Evolutionary conservation across 23 red algal species (phyloP), one percentile per base, ranked within the genome.

Genomic region (Gracilaria vermiculophylla): DNA sequence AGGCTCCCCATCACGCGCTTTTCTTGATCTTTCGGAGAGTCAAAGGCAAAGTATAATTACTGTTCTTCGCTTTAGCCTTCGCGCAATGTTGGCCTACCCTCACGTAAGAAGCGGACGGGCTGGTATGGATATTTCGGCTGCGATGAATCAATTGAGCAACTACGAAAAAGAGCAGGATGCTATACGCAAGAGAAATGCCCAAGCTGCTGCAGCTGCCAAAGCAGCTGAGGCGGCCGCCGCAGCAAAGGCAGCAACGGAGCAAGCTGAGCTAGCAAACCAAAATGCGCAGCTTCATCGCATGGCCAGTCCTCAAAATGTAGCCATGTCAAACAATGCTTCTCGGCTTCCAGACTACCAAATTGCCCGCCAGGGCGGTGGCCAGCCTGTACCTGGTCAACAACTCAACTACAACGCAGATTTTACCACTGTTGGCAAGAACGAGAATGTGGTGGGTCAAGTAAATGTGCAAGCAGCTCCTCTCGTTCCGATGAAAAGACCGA

Each of bases 31-130:
- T 58, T 53, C 87, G 23, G 49, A 66, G 43, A 70, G 87, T 48
- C 87, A 91, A 43, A 53, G 43, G 21, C 62, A 53, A 80, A 91
- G 87, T 25, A 75, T 81, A 54, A 57, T 80, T 41, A 25, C 34
- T 39, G 76, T 91, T 40, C 29, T 91, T 27, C 74, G 76, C 1
- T 75, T 91, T 40, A 81, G 56, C 44, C 53, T 80, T 5, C 19
- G 53, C 21, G 87, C 87, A 36, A 33, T 91, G 62, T 48, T 73
- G 15, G 52, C 75, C 33, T 91, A 73, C 31, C 66, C 87, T 5
- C 76, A 91, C 44, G 28, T 48, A 10, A 51, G 87, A 57, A 60
- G 27, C 49, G 87, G 76, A 27, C 45, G 72, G 29, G 69, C 53
- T 40, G 72, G 57, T 27, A 52, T 52, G 14, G 84, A 78, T 29